Conservation (phyloP, 176 grass and related monocot genomes). For the Tillandsia leiboldiana region DNA sequence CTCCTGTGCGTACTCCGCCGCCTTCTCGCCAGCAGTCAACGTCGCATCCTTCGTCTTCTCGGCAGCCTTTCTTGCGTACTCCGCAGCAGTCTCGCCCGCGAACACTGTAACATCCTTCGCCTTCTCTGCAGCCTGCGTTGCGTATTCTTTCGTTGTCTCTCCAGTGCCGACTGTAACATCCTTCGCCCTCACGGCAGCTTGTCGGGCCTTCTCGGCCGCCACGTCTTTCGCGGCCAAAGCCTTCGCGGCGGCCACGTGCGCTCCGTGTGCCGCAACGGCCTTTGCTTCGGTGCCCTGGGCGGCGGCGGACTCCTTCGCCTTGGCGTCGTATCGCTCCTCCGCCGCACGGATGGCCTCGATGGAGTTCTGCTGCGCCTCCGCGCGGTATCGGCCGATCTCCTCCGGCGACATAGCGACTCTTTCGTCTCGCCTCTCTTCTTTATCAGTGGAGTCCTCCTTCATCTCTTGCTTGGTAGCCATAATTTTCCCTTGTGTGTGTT, state of each 20-base stretch:
- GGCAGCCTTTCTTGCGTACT: slow-evolving; percentile 15
- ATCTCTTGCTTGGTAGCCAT: slow-evolving; percentile 8
- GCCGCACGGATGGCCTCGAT: slow-evolving; percentile 46
- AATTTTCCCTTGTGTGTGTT: neutral
- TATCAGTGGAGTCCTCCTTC: neutral
- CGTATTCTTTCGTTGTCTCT: slow-evolving; percentile 32
- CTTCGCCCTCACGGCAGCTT: slow-evolving; percentile 20
- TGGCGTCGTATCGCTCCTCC: slow-evolving; percentile 60
- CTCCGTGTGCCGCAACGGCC: slow-evolving; percentile 8
- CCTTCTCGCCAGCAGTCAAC: slow-evolving; percentile 16
- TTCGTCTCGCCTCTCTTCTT: neutral
- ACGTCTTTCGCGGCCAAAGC: slow-evolving; percentile 20
- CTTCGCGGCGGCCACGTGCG: slow-evolving; percentile 15
- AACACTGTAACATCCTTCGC: slow-evolving; percentile 34
- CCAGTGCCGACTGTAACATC: slow-evolving; percentile 22
- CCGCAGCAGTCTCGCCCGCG: slow-evolving; percentile 22
- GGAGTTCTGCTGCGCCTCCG: slow-evolving; percentile 61
- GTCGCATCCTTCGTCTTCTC: slow-evolving; percentile 46
- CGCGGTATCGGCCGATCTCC: slow-evolving; percentile 61
- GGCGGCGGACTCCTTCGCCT: slow-evolving; percentile 27
- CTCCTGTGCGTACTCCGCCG: slow-evolving; percentile 33
- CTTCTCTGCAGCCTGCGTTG: slow-evolving; percentile 38
- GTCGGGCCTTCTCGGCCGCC: neutral
- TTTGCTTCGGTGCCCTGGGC: slow-evolving; percentile 30
- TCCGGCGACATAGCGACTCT: slow-evolving; percentile 26